Base-by-base conservation (phyloP, 257 asterid genomes). In the Salvia hispanica region DNA sequence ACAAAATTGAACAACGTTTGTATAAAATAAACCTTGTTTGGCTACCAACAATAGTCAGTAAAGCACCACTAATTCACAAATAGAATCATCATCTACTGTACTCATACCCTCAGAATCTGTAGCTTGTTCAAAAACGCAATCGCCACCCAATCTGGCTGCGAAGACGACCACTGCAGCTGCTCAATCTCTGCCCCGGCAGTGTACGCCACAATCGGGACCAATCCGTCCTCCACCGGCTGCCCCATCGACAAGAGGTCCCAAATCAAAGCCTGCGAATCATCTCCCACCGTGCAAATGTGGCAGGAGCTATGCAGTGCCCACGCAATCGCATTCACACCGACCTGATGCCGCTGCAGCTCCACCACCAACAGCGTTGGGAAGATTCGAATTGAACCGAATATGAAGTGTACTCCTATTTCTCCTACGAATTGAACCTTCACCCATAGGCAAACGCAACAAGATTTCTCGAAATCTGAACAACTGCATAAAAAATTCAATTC, bases 61-160 rank as follows among this genome's bases (percentile, higher is more conserved):
- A n/a, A n/a, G n/a, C n/a, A n/a, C n/a, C n/a, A n/a, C n/a, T n/a
- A n/a, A n/a, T n/a, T n/a, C n/a, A n/a, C n/a, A n/a, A n/a, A n/a
- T n/a, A n/a, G n/a, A 66, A 44, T 62, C 67, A 70, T 55, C 76
- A 67, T 67, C 84, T 67, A n/a, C n/a, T n/a, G n/a, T n/a, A 71
- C 72, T 92, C 90, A 92, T 65, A 90, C 98, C 91, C 97, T 90
- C 67, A 93, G 89, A 81, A 93, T 93, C 84, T 93, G 97, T 72
- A 93, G 95, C 90, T 93, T 93, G 79, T 90, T 88, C 45, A 97
- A 73, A 79, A 90, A 93, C 43, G 98, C 98, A 79, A 93, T 86
- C 11, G 97, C 97, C 6, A 90, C 96, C 98, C 97, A 93, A 71
- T 93, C 96, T 52, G 98, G 98, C 79, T 90, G 97, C 4, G 96